Percentiles rank a stretch among this genome's conserved stretches.
Evolutionary conservation across 305 asterid species (phyloP).

Genomic region (Salvia sclarea): DNA sequence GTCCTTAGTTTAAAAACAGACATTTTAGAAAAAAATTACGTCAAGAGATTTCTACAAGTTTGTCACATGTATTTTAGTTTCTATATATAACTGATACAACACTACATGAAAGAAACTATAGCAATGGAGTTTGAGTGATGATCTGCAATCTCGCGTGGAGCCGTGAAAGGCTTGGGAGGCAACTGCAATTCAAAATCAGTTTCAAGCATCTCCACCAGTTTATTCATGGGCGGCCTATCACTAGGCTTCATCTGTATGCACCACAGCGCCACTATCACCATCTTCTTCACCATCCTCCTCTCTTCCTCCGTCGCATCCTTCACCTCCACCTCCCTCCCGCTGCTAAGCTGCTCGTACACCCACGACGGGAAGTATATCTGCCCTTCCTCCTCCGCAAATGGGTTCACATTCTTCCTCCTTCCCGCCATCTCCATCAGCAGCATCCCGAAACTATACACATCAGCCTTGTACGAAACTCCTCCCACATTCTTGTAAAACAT

Average conservation of each 20-base stretch:
- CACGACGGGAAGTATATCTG: constrained; percentile 42
- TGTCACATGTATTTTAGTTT: no score
- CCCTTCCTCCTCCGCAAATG: constrained; percentile 28
- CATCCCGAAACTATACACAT: constrained; percentile 47
- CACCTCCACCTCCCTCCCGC: constrained; percentile 35
- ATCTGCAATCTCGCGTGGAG: constrained; percentile 44
- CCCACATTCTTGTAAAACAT: constrained; percentile 47
- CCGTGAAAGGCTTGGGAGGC: constrained; percentile 58
- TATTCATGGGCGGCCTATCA: constrained; percentile 44
- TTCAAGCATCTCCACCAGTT: constrained; percentile 44
- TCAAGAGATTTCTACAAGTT: no score
- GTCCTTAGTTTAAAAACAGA: no score
- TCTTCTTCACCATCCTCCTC: constrained; percentile 38
- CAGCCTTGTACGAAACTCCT: constrained; percentile 46
- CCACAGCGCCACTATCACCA: constrained; percentile 45
- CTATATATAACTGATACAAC: no score
- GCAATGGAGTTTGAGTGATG: background rate
- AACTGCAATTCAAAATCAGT: constrained; percentile 29
- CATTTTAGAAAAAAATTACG: no score
- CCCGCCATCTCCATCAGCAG: constrained; percentile 41
- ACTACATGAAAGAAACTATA: background rate
- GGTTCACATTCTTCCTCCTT: constrained; percentile 37
- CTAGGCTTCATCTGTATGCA: constrained; percentile 47
- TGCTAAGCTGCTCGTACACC: constrained; percentile 34
- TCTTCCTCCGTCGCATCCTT: constrained; percentile 33